Percentiles rank a stretch among this genome's conserved stretches.
phyloP scores from a whole-genome alignment of 2,329 filamentous ascomycete species.

The Fusarium sublunatum region DNA sequence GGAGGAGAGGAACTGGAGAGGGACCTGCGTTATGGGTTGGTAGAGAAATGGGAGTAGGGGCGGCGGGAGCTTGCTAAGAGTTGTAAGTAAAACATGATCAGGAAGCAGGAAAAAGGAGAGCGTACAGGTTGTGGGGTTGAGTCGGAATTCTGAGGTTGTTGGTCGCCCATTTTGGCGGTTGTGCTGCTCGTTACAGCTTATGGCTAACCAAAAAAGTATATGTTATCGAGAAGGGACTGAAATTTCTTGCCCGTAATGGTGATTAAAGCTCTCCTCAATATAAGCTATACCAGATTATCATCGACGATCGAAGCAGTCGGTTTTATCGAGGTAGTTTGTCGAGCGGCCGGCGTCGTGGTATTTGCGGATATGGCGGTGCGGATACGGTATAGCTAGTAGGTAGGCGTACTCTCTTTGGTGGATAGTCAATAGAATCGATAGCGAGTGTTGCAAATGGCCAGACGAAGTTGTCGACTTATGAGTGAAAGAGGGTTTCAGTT shows the following conservation, averaged over 20 bases:
- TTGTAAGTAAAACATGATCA: constrained; percentile 29
- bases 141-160: constrained; percentile 38
- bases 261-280: background rate
- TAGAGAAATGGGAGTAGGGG: constrained; percentile 45
- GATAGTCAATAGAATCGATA: constrained; percentile 7
- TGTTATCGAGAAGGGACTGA: background rate
- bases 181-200: constrained; percentile 28
- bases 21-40: constrained; percentile 55
- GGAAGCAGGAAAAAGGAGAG: background rate
- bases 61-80: constrained; percentile 36
- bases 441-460: constrained; percentile 22
- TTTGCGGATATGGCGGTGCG: background rate
- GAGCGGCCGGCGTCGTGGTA: constrained; percentile 40
- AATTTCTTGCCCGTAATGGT: background rate
- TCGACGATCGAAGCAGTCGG: constrained; percentile 12
- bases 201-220: background rate
- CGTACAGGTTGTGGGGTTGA: constrained; percentile 41
- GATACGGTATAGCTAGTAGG: background rate
- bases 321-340: constrained; percentile 29
- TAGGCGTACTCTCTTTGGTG: background rate
- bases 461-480: constrained; percentile 23
- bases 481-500: constrained; percentile 21
- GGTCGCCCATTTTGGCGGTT: constrained; percentile 42
- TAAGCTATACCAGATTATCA: background rate
- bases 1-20: constrained; percentile 81